Evolutionary conservation across 2,329 filamentous ascomycete species (phyloP).

Genomic region (Penicillium sclerotigenum): DNA sequence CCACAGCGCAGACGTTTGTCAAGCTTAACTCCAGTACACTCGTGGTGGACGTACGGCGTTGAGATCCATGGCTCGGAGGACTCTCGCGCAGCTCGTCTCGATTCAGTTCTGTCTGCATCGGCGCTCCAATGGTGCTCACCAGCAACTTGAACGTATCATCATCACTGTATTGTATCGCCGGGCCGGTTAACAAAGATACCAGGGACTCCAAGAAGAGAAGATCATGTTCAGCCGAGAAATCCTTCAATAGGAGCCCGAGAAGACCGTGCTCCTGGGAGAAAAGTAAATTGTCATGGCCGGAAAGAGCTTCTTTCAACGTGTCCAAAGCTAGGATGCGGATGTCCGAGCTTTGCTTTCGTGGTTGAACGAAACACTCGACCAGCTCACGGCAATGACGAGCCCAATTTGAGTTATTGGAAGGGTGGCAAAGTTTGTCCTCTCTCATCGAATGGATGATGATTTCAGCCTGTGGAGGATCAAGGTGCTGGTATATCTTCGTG

Average conservation of each 20-base stretch:
- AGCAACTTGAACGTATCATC: slow-evolving; percentile 33
- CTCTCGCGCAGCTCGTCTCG: slow-evolving; percentile 41
- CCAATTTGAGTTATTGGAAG: slow-evolving; percentile 33
- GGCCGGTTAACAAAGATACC: slow-evolving; percentile 39
- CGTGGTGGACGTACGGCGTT: slow-evolving; percentile 32
- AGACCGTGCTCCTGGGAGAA: slow-evolving; percentile 35
- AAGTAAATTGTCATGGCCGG: slow-evolving; percentile 28
- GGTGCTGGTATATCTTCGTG: slow-evolving; percentile 34
- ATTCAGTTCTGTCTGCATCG: slow-evolving; percentile 36
- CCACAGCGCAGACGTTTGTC: slow-evolving; percentile 65
- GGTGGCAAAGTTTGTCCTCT: slow-evolving; percentile 34
- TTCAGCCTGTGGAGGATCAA: slow-evolving; percentile 40
- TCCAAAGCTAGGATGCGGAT: slow-evolving; percentile 41
- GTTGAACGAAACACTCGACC: slow-evolving; percentile 38
- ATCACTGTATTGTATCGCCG: slow-evolving; percentile 29
- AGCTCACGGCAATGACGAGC: slow-evolving; percentile 33
- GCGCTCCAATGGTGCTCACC: slow-evolving; percentile 33
- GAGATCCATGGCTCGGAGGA: slow-evolving; percentile 28
- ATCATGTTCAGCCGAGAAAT: slow-evolving; percentile 39
- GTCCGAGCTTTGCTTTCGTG: slow-evolving; percentile 38
- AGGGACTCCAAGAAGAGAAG: slow-evolving; percentile 40
- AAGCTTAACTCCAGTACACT: slow-evolving; percentile 34
- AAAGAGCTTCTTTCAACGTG: slow-evolving; percentile 40
- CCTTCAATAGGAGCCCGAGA: slow-evolving; percentile 32
- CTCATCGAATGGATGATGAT: slow-evolving; percentile 37